Evolutionary conservation across 2,329 filamentous ascomycete species (phyloP), one percentile per base, ranked within the genome.

Genomic region (Alternaria sp.): DNA sequence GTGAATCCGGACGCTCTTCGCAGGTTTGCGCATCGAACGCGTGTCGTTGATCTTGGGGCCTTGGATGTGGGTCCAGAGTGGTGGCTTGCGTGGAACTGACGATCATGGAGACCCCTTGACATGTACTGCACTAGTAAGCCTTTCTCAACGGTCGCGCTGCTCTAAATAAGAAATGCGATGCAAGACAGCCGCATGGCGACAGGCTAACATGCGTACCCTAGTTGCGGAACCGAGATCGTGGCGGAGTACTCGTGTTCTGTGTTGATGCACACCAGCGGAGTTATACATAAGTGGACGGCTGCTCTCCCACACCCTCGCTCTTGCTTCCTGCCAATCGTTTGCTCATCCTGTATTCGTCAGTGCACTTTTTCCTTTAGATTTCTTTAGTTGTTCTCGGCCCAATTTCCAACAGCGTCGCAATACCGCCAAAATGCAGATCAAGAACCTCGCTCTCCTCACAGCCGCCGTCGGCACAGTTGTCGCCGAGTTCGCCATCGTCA

Each of bases 401-500:
- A 42, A 36, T 8, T 48, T 46, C 34, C n/a, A 14, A 57, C 29
- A 39, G 31, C 8, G 26, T 26, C 50, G 50, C 26, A 45, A 41
- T 29, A 21, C 33, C 42, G 21, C 49, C 34, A 60, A 17, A 11
- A 70, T 70, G 68, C 56, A 66, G 48, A 40, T 63, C 58, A 69
- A 69, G 45, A 60, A 60, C 51, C 50, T 61, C 21, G 51, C 60
- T 36, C 29, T 67, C 61, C 13, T 65, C 46, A 62, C 60, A 17
- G 62, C 63, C n/a, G 63, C 61, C 26, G 62, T 67, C 31, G 61
- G 61, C 54, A 63, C 65, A 21, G 52, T 51, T 33, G 62, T 65
- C 11, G 63, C 68, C 10, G 65, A 70, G 21, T 70, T 70, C 55
- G 65, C 66, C 37, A 58, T 70, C 51, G 56, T 70, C 29, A 69